phyloP scores from a whole-genome alignment of 805 yeast genomes.

The Ogataea neopini region DNA sequence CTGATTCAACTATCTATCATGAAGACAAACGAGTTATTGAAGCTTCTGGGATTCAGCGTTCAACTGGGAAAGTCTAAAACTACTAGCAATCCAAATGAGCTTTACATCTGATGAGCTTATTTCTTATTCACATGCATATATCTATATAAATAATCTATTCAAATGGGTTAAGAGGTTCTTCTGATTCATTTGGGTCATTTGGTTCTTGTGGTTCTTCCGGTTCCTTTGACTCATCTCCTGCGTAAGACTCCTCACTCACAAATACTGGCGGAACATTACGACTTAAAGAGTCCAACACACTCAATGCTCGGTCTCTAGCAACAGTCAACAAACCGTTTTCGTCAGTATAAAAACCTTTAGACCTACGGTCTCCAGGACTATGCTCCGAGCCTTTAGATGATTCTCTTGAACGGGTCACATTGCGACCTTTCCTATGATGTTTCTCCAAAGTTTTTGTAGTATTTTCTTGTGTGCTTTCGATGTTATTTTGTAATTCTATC shows the following conservation, averaged over 20 bases:
- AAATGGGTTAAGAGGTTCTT: neutral
- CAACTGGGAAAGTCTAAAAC: constrained; percentile 15
- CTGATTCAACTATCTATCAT: constrained; percentile 56
- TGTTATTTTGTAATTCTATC: constrained; percentile 5
- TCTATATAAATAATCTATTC: neutral
- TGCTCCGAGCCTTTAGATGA: neutral
- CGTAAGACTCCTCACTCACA: neutral
- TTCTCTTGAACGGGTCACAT: neutral
- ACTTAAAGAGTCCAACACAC: constrained; percentile 11
- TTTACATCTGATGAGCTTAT: constrained; percentile 29
- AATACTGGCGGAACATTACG: constrained; percentile 3
- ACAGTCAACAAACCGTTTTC: constrained; percentile 7
- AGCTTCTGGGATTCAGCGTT: constrained; percentile 64
- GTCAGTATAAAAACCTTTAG: neutral
- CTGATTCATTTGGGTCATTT: too few relatives aligned
- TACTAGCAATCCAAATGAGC: constrained; percentile 30
- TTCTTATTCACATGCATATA: neutral
- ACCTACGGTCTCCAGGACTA: neutral
- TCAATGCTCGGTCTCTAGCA: constrained; percentile 9
- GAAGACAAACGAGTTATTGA: constrained; percentile 44
- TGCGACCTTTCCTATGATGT: neutral
- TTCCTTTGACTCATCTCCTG: neutral
- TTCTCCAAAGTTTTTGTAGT: neutral
- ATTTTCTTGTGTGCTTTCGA: neutral
- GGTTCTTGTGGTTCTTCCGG: too few relatives aligned